phyloP scores from a whole-genome alignment of 352 stramenopile genomes.

The Globisporangium mamillatum region DNA sequence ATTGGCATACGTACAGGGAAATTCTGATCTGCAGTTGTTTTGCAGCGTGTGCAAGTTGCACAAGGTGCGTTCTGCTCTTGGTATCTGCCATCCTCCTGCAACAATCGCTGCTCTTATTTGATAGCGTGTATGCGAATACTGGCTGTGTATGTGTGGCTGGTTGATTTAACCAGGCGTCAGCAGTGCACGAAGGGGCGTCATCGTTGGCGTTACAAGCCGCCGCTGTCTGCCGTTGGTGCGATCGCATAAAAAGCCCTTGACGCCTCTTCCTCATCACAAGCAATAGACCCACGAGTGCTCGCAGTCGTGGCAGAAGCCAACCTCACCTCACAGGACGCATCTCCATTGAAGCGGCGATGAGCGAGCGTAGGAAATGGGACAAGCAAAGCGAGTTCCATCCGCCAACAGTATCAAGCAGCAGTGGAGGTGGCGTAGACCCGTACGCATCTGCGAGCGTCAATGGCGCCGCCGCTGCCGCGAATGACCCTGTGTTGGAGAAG shows the following conservation, averaged over 20 bases:
- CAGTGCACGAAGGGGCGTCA: background rate
- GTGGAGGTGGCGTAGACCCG: background rate
- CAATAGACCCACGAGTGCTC: background rate
- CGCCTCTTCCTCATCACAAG: background rate
- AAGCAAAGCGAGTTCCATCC: conserved; percentile 36
- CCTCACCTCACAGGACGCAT: background rate
- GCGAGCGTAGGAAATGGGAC: conserved; percentile 47
- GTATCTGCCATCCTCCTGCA: background rate
- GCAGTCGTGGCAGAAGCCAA: background rate
- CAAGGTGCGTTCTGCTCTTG: background rate
- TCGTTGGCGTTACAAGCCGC: background rate
- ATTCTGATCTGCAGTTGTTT: background rate
- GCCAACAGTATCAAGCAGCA: background rate
- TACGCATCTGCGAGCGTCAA: background rate
- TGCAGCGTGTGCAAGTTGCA: background rate
- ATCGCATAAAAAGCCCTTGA: background rate
- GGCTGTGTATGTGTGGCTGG: background rate
- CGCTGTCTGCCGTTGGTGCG: background rate
- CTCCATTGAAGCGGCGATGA: conserved; percentile 15
- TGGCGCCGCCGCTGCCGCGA: background rate
- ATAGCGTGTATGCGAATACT: background rate
- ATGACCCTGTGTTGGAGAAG: conserved; percentile 66
- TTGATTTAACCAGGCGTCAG: background rate
- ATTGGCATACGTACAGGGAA: background rate
- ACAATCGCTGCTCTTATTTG: too few species aligned